Percentiles rank a stretch among this genome's conserved stretches.
These are phyloP conservation scores for Lathyrus sativus DNA, from an alignment of 306 rosid species.

Conservation along the genomic window DNA sequence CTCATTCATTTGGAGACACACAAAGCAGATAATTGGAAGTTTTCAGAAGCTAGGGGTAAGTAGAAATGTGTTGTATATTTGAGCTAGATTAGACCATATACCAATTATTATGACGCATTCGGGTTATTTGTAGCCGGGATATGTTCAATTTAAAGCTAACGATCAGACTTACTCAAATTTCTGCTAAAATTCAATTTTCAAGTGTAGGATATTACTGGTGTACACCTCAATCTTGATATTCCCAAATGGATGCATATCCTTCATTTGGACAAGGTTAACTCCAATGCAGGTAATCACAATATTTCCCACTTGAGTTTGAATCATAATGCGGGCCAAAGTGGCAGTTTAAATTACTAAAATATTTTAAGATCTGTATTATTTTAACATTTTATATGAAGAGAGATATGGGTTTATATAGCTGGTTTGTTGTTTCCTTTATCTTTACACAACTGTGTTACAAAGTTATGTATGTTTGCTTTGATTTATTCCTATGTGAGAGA, in stretches of 20 bases:
- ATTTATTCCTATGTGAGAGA: constrained; percentile 2
- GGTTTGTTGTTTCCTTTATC: constrained; percentile 22
- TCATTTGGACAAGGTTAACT: constrained; percentile 77
- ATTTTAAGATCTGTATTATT: constrained; percentile 20
- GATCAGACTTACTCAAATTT: constrained; percentile 16
- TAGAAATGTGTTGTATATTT: constrained; percentile 33
- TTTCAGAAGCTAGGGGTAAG: constrained; percentile 88
- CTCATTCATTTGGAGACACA: constrained; percentile 70
- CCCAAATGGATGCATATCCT: constrained; percentile 90
- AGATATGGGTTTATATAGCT: constrained; percentile 21
- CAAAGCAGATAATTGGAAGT: constrained; percentile 54
- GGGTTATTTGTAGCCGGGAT: constrained; percentile 13
- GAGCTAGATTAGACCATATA: constrained; percentile 24
- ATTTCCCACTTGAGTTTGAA: constrained; percentile 21
- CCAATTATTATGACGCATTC: constrained; percentile 8
- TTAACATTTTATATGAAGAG: constrained; percentile 6
- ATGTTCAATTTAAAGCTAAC: background rate
- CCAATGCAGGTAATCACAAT: constrained; percentile 64
- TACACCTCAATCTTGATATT: constrained; percentile 79
- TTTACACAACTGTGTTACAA: constrained; percentile 17
- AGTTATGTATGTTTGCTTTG: constrained; percentile 27
- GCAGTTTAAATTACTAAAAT: constrained; percentile 12
- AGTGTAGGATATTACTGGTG: constrained; percentile 83
- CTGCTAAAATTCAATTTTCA: constrained; percentile 40
- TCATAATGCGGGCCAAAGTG: constrained; percentile 10